phyloP scores from a whole-genome alignment of 371 early-diverging fungal genomes.

The Mucor mucedo region DNA sequence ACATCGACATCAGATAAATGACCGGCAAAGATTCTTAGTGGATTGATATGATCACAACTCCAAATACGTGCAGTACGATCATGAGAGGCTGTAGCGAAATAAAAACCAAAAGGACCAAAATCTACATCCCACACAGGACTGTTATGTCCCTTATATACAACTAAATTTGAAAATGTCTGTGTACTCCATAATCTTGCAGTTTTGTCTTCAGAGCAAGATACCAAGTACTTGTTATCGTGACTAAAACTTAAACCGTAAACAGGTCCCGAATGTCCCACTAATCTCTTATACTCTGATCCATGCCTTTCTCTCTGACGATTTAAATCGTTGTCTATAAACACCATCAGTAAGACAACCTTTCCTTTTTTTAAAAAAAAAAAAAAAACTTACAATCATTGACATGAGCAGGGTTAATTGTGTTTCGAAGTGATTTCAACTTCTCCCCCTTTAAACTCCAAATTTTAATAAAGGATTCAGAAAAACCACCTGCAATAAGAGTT shows the following conservation, averaged over 20 bases:
- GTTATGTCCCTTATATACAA: conserved; percentile 96
- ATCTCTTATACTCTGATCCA: conserved; percentile 66
- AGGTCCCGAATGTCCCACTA: conserved; percentile 97
- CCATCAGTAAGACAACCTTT: neutral
- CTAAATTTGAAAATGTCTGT: conserved; percentile 89
- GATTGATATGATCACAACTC: conserved; percentile 94
- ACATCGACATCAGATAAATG: conserved; percentile 98
- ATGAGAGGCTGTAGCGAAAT: conserved; percentile 97
- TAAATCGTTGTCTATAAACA: conserved; percentile 50
- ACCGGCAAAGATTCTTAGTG: conserved; percentile 97
- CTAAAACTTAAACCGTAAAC: conserved; percentile 94
- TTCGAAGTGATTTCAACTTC: conserved; percentile 63
- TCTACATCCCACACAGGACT: conserved; percentile 98
- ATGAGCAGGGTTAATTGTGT: conserved; percentile 61
- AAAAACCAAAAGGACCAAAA: conserved; percentile 89
- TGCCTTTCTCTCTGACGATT: conserved; percentile 55
- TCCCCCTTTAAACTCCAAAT: conserved; percentile 82
- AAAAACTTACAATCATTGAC: conserved; percentile 53
- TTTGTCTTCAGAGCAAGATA: conserved; percentile 96
- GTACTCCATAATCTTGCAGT: conserved; percentile 98
- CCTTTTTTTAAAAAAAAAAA: neutral
- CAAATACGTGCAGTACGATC: conserved; percentile 98
- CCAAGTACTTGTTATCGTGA: conserved; percentile 85
- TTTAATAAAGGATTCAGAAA: conserved; percentile 84
- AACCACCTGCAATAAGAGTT: conserved; percentile 79